Conservation (phyloP, 169 alveolate genomes). For the Plasmodium gonderi region DNA sequence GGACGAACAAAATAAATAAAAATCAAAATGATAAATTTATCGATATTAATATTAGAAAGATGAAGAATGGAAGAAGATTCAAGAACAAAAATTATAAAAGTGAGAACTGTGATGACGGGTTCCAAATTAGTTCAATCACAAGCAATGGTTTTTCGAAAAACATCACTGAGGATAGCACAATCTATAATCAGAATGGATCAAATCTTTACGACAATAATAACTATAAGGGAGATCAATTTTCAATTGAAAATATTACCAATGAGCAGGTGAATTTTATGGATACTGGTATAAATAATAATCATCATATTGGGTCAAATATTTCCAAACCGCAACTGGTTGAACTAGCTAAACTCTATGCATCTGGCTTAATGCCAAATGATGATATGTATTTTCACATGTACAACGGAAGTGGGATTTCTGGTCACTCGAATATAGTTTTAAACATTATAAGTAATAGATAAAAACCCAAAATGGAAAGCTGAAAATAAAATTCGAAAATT, state of each 20-base stretch:
- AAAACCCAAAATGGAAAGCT: background rate
- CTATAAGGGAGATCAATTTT: background rate
- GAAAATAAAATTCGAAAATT: background rate
- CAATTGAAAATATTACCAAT: background rate
- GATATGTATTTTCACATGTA: constrained; percentile 1
- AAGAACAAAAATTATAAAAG: background rate
- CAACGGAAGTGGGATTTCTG: background rate
- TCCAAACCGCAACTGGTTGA: background rate
- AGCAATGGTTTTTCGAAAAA: background rate
- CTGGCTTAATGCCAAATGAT: background rate
- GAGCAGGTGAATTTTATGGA: background rate
- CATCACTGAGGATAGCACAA: background rate
- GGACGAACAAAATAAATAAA: background rate
- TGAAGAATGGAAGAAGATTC: background rate
- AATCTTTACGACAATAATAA: background rate
- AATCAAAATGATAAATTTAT: background rate
- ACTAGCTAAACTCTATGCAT: background rate
- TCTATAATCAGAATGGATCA: background rate
- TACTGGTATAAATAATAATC: background rate
- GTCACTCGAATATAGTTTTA: background rate
- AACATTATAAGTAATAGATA: background rate
- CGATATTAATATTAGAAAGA: background rate
- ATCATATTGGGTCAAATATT: background rate
- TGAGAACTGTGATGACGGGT: background rate
- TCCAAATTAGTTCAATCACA: background rate